phyloP scores from a whole-genome alignment of 1,139 yeast species.

The Geotrichum bryndzae region DNA sequence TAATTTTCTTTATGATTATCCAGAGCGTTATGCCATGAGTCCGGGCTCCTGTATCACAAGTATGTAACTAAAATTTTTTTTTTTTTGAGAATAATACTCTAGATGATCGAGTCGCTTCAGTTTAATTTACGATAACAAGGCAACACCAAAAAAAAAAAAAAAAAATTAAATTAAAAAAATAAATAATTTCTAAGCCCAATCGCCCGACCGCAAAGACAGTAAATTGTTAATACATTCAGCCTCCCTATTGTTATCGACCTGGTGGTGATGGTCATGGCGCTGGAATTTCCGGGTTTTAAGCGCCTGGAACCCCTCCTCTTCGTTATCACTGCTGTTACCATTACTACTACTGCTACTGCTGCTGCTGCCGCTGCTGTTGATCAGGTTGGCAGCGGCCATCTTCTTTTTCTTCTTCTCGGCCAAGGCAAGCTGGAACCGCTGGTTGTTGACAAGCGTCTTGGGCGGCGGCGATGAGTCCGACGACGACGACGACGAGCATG shows the following conservation, averaged over 20 bases:
- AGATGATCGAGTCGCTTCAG: no score
- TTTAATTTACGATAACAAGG: neutral
- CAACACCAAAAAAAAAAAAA: neutral
- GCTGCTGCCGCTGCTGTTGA: neutral
- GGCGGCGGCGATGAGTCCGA: conserved; percentile 6
- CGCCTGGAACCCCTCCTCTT: neutral
- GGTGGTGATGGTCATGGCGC: neutral
- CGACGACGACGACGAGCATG: conserved; percentile 3
- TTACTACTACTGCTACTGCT: neutral
- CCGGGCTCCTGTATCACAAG: no score
- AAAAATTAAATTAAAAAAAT: neutral
- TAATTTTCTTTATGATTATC: no score
- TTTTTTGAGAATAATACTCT: no score
- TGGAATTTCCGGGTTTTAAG: neutral
- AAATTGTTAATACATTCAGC: conserved; percentile 18
- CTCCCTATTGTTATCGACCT: conserved; percentile 13
- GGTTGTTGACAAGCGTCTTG: neutral
- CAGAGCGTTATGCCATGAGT: no score
- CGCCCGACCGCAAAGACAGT: conserved; percentile 15
- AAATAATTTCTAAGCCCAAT: conserved; percentile 8
- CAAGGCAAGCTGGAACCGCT: conserved; percentile 2
- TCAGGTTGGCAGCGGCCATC: neutral
- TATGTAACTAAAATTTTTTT: no score
- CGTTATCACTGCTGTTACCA: neutral
- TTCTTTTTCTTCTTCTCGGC: neutral